Percentiles rank a stretch among this genome's conserved stretches.
Conservation (phyloP, 805 yeast species). For the Metschnikowia aberdeeniae region DNA sequence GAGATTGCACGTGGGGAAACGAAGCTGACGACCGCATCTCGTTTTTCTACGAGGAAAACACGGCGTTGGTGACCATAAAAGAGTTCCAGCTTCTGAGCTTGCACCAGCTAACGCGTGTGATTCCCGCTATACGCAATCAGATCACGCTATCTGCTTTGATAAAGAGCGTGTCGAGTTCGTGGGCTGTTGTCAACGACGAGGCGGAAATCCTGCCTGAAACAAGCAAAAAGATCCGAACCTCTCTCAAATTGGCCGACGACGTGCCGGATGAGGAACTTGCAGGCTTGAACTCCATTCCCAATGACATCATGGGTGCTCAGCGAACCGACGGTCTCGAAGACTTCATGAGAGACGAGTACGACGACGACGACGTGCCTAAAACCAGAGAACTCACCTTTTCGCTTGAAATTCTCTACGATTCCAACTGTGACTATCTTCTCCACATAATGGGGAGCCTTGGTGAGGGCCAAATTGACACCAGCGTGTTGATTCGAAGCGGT, state of each 20-base stretch:
- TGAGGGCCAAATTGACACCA: constrained; percentile 12
- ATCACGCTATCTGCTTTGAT: constrained; percentile 21
- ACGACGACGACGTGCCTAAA: constrained; percentile 8
- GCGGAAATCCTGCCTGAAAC: constrained; percentile 12
- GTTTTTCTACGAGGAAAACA: constrained; percentile 11
- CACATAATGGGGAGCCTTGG: constrained; percentile 17
- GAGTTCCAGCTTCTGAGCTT: constrained; percentile 23
- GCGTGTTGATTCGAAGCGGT: constrained; percentile 32
- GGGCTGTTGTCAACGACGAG: constrained; percentile 9
- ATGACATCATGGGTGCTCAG: constrained; percentile 12
- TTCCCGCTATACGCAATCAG: constrained; percentile 32
- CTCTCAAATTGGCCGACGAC: constrained; percentile 33
- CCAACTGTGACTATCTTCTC: constrained; percentile 21
- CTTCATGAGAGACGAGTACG: constrained; percentile 21
- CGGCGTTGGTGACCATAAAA: constrained; percentile 20
- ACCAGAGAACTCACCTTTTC: constrained; percentile 10
- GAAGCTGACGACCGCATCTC: background rate
- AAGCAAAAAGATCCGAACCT: constrained; percentile 29
- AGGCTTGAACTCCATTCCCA: constrained; percentile 28
- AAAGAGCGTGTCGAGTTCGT: constrained; percentile 8
- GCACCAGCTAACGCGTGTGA: constrained; percentile 21
- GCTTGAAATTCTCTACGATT: constrained; percentile 22
- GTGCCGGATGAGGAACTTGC: constrained; percentile 39
- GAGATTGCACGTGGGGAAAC: constrained; percentile 4
- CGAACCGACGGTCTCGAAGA: constrained; percentile 22